phyloP scores from a whole-genome alignment of 805 yeast genomes.

The Starmerella sp. region DNA sequence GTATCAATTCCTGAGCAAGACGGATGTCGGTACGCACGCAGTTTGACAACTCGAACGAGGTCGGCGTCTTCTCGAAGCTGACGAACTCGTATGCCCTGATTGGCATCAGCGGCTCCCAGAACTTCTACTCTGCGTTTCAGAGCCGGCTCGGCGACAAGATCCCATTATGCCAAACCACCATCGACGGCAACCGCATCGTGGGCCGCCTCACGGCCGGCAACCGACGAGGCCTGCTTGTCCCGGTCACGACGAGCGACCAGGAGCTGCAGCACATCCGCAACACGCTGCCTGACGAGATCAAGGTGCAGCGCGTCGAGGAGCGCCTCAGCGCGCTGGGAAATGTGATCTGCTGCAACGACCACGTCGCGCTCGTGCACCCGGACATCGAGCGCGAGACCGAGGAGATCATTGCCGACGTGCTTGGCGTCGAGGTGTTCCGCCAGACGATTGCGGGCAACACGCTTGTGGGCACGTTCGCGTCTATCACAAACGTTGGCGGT shows the following conservation, averaged over 20 bases:
- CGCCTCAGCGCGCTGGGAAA: conserved; percentile 93
- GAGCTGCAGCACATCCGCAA: conserved; percentile 96
- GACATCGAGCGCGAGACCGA: conserved; percentile 99
- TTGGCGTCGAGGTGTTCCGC: conserved; percentile 98
- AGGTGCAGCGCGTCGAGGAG: conserved; percentile 96
- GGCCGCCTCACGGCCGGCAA: conserved; percentile 99
- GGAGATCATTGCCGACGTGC: conserved; percentile 92
- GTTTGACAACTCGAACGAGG: conserved; percentile 27
- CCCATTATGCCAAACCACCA: conserved; percentile 94
- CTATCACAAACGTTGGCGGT: conserved; percentile 95
- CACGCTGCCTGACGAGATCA: conserved; percentile 87
- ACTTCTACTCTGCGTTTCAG: conserved; percentile 81
- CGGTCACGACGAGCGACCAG: conserved; percentile 96
- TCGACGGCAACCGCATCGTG: conserved; percentile 94
- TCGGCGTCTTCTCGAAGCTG: conserved; percentile 41
- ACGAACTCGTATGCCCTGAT: conserved; percentile 95
- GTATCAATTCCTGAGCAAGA: neutral
- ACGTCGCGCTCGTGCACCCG: conserved; percentile 97
- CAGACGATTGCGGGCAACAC: conserved; percentile 98
- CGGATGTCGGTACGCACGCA: conserved; percentile 26
- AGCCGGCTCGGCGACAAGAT: conserved; percentile 94
- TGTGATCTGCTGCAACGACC: conserved; percentile 96
- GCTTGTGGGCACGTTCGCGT: conserved; percentile 90
- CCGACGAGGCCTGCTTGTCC: conserved; percentile 93
- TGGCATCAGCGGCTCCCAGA: conserved; percentile 91